Evolutionary conservation across 352 stramenopile genomes (phyloP), one percentile per base, ranked within the genome.

Genomic region (Globisporangium yorkense): DNA sequence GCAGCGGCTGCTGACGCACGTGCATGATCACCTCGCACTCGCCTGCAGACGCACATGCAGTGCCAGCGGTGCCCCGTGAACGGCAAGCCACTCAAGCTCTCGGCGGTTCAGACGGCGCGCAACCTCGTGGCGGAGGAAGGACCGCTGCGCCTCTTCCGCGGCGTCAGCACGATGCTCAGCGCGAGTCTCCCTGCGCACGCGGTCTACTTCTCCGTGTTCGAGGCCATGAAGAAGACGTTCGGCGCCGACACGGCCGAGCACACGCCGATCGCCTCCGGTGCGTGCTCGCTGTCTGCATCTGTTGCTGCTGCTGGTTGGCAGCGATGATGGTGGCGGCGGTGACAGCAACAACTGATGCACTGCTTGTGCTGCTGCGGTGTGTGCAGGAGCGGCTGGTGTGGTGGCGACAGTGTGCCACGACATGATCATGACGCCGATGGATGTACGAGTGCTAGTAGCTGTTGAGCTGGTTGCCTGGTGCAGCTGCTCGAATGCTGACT

Each of bases 391-490:
- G 21, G 91, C 96, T 0, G 97, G 97, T 35, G 96, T 97, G 1
- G 72, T 96, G 3, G 96, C 96, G 1, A 98, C 95, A 0, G 80
- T 99, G 24, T 87, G 88, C n/a, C 97, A 99, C 71, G 97, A 99
- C 72, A 72, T 94, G 31, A 95, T 99, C 57, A 98, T 99, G 94
- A 99, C 96, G 9, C 96, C 97, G 9, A 96, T 99, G 80, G 97
- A 99, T 80, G 84, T 92, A 82, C 55, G 77, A 66, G 24, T 15
- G 2, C 27, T 20, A 6, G 33, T 41, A 5, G 45, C 4, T 55
- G 39, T 44, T 41, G 4, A 18, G 57, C 47, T 40, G 0, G n/a
- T 29, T 47, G 31, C 10, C 9, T 54, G 20, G 37, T 20, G 46
- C 21, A 24, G 21, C 51, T 51, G 5, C 33, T 37, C 15, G 21